Evolutionary conservation across 345 rosid species (phyloP), one percentile per base, ranked within the genome.

Genomic region (Punica granatum): DNA sequence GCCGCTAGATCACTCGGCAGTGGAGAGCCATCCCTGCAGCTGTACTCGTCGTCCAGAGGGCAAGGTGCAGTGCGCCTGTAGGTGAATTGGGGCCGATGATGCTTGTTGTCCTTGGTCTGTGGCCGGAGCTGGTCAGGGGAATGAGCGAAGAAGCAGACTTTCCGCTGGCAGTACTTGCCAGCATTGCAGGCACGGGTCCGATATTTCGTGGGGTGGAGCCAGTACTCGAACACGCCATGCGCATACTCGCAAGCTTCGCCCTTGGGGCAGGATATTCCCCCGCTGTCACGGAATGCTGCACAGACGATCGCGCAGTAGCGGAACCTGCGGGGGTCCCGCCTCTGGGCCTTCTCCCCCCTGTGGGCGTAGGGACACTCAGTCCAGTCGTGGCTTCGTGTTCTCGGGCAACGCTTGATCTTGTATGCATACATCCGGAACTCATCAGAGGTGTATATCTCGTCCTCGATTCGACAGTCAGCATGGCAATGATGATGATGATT

Each of bases 331-430:
- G 97, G 98, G 69, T 93, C 98, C 13, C 97, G 83, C 12, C 98
- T 90, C 73, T 86, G 88, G 21, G 98, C 97, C 79, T 87, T 93
- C 80, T 93, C 98, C 11, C 94, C 90, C 0, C 87, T 87, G 78
- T 89, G 98, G 0, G 96, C 94, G 74, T 79, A 93, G 2, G 98
- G 98, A 63, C 98, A 89, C 58, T 90, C 89, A 0, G 88, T 93
- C 98, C 96, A 90, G 85, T 93, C 96, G 76, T 90, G 98, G 77
- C 89, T 80, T 11, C 86, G 76, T 30, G 79, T 85, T 36, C 92
- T 76, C 1, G 85, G 79, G 75, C 98, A 93, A 8, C 87, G 76
- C 70, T 81, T 85, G 75, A 93, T 84, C 85, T 90, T 90, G 86
- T 81, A 93, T 31, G 80, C 87, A 69, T 83, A 93, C 90, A 93